Conservation (phyloP, 257 asterid species). For the Solanum pinnatisectum region DNA sequence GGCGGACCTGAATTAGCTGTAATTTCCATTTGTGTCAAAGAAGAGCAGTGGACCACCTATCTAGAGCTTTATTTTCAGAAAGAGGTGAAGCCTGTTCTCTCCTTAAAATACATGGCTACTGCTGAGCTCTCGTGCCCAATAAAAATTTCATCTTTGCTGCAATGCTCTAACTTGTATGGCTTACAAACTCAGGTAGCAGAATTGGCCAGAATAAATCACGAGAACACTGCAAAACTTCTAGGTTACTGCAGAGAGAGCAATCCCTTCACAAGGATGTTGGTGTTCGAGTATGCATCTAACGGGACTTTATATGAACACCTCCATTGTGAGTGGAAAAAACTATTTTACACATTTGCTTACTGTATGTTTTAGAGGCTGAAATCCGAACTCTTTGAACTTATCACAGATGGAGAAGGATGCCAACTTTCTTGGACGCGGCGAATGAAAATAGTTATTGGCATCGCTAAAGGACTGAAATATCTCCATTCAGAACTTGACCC, state of each 20-base stretch:
- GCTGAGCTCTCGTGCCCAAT: background rate
- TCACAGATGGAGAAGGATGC: conserved; percentile 84
- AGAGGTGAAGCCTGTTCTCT: conserved; percentile 39
- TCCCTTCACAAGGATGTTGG: conserved; percentile 91
- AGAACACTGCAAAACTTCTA: conserved; percentile 61
- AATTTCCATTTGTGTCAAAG: conserved; percentile 66
- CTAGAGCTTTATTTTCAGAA: conserved; percentile 87
- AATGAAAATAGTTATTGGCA: conserved; percentile 79
- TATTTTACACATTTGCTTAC: background rate
- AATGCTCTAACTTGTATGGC: background rate
- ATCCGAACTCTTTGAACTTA: background rate
- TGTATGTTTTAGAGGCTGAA: background rate
- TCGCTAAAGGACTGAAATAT: conserved; percentile 77
- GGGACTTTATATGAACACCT: conserved; percentile 95
- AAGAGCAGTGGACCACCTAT: conserved; percentile 81
- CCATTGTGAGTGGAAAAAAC: conserved; percentile 50
- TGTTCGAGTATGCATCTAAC: conserved; percentile 92
- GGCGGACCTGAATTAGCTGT: conserved; percentile 93
- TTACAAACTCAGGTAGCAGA: conserved; percentile 61
- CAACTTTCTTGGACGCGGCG: conserved; percentile 93
- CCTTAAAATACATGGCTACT: background rate
- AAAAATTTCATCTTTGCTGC: background rate
- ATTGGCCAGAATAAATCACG: conserved; percentile 65
- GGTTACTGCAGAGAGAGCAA: conserved; percentile 83
- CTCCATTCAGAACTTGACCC: conserved; percentile 84